phyloP scores from a whole-genome alignment of 139 green algal genomes.

The Chlorella vulgaris region DNA sequence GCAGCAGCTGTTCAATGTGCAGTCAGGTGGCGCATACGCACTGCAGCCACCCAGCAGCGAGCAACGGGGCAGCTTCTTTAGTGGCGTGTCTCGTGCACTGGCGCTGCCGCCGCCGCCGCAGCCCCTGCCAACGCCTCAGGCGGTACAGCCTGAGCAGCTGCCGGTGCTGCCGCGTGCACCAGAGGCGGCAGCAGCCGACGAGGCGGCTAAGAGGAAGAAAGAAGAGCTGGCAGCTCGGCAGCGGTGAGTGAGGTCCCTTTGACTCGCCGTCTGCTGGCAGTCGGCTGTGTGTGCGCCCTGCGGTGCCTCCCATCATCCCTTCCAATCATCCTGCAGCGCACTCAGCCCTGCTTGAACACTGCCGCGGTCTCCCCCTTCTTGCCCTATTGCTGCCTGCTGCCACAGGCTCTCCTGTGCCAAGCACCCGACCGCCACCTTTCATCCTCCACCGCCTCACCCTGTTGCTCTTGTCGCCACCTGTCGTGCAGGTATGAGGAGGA shows the following conservation, averaged over 20 bases:
- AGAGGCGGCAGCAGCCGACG: slow-evolving; percentile 30
- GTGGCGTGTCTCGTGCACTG: slow-evolving; percentile 27
- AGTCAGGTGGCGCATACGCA: slow-evolving; percentile 25
- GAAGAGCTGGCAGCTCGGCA: slow-evolving; percentile 26
- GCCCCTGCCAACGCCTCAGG: neutral
- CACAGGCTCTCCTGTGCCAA: too few species aligned
- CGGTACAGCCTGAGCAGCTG: neutral
- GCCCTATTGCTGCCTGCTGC: too few species aligned
- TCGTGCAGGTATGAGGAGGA: slow-evolving; percentile 58
- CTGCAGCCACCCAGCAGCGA: slow-evolving; percentile 32
- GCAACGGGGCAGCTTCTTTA: slow-evolving; percentile 49
- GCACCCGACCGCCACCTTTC: neutral
- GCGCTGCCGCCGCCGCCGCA: slow-evolving; percentile 36
- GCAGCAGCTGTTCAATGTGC: slow-evolving; percentile 41
- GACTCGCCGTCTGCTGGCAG: too few species aligned
- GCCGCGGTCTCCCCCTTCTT: too few species aligned
- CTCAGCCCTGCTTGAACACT: too few species aligned
- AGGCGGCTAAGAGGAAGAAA: slow-evolving; percentile 1
- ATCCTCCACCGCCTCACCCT: neutral
- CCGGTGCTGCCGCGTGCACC: slow-evolving; percentile 44
- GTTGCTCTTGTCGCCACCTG: neutral
- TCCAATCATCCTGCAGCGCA: too few species aligned
- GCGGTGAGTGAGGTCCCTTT: slow-evolving; percentile 4
- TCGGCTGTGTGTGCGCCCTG: too few species aligned
- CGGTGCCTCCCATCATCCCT: too few species aligned